Evolutionary conservation across 495 filamentous ascomycete genomes (phyloP), one percentile per base, ranked within the genome.

Genomic region (Aspergillus conjunctus): DNA sequence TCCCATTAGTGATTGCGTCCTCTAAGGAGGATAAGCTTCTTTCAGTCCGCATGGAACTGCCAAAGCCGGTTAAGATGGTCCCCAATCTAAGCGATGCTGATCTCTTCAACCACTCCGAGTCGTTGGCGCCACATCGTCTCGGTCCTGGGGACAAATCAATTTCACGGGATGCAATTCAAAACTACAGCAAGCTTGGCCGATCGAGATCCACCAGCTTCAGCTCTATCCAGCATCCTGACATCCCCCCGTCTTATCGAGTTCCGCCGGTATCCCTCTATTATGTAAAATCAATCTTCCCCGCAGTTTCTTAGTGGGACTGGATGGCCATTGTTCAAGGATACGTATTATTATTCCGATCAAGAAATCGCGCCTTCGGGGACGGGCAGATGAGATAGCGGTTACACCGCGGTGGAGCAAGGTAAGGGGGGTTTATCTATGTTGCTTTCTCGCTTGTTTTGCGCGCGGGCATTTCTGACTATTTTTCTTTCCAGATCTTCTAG

Each of bases 341-440:
- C 17, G 26, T 26, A 26, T 5, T 26, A 26, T 26, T 5, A 26
- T 26, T 26, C 20, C 44, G 44, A 17, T 7, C 20, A 48, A 48
- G 17, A 18, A 7, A 18, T 48, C 6, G 20, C n/a, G 44, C 10
- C n/a, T 22, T 48, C 44, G 44, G 44, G 44, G 4, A 11, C 21
- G 17, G 44, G 44, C 4, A 5, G 20, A 17, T 20, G 7, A 48
- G 6, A 48, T 41, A 41, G 37, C 15, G 12, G 11, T n/a, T 41
- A 14, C 37, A 41, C 37, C 11, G 9, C 26, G 58, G 51, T 54
- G 58, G 58, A 60, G 58, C 44, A 11, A 20, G 17, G 44, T 11
- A 48, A 48, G 44, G 44, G 20, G 44, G n/a, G n/a, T 20, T 48
- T 20, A 20, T 21, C n/a, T 2, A 41, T 43, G 2, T 5, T 26